Base-by-base conservation (phyloP, 2,329 filamentous ascomycete species). In the Scytalidium sp. region DNA sequence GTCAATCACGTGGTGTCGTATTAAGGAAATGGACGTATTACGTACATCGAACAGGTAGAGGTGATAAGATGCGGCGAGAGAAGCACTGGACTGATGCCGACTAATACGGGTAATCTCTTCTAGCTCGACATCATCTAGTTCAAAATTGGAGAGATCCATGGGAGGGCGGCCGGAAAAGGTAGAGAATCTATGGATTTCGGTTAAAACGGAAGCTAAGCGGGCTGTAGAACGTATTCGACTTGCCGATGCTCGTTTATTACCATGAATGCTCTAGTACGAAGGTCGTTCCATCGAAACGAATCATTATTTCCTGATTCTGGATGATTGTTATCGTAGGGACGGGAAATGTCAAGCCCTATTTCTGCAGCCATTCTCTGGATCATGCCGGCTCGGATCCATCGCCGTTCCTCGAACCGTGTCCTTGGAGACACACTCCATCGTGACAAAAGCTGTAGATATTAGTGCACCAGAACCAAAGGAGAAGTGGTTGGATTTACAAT, bases 401-500 rank as follows among this genome's bases (percentile, higher is more conserved):
- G 46, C 39, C 43, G 25, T 45, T 49, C 46, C 19, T 42, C 39
- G 20, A 49, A 23, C 13, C 41, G 41, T n/a, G 46, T 45, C 39
- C 23, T 45, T 3, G 46, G 41, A 11, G 46, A 45, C 4, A 42
- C n/a, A 13, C 25, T 13, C 25, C 25, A 27, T 27, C 25, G 25
- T 13, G 15, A 89, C 71, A 56, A 89, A 85, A 1, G 84, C 85
- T 0, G 86, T 89, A 0, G 85, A 81, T 39, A 89, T 79, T 64
- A 90, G 83, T 55, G 89, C 80, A 11, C 86, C 86, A 0, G 85
- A 88, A 3, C 86, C 86, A 56, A 89, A 88, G 25, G 25, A 27
- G 25, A 27, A 13, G n/a, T n/a, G 1, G 39, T n/a, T n/a, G 19
- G 25, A 44, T 42, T 29, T 44, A 49, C 46, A 49, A 49, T 49